Evolutionary conservation across 2,329 filamentous ascomycete genomes (phyloP).

Genomic region (Annulohypoxylon truncatum): DNA sequence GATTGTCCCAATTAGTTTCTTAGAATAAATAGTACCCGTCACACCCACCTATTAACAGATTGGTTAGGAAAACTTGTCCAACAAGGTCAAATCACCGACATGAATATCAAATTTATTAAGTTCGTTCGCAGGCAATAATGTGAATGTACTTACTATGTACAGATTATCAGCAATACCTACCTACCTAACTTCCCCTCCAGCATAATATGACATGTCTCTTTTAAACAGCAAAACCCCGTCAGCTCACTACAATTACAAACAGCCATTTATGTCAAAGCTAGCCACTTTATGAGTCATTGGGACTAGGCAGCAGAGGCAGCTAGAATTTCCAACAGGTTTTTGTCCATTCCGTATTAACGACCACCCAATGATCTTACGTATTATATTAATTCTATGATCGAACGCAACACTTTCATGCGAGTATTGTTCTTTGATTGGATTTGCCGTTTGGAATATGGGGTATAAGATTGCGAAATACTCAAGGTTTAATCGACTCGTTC

Average conservation of each 20-base stretch:
- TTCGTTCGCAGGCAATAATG: neutral
- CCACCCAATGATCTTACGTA: neutral
- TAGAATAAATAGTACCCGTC: neutral
- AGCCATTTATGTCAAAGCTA: neutral
- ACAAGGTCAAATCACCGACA: neutral
- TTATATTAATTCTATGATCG: slow-evolving; percentile 6
- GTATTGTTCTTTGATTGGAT: no score
- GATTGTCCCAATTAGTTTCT: neutral
- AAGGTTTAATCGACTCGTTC: neutral
- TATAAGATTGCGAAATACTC: neutral
- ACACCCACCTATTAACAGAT: neutral
- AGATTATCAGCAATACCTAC: neutral
- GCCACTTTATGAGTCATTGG: slow-evolving; percentile 7
- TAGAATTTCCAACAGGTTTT: neutral
- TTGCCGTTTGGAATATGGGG: neutral
- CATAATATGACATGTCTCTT: slow-evolving; percentile 32
- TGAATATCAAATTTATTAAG: neutral
- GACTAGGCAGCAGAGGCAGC: neutral
- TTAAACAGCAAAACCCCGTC: slow-evolving; percentile 21
- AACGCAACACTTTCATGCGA: neutral
- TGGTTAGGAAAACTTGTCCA: neutral
- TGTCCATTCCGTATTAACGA: neutral
- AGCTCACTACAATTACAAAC: slow-evolving; percentile 1
- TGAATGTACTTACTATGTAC: neutral
- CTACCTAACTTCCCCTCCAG: neutral